phyloP scores from a whole-genome alignment of 208 protist species.

The Trypanosomatidae sp. region DNA sequence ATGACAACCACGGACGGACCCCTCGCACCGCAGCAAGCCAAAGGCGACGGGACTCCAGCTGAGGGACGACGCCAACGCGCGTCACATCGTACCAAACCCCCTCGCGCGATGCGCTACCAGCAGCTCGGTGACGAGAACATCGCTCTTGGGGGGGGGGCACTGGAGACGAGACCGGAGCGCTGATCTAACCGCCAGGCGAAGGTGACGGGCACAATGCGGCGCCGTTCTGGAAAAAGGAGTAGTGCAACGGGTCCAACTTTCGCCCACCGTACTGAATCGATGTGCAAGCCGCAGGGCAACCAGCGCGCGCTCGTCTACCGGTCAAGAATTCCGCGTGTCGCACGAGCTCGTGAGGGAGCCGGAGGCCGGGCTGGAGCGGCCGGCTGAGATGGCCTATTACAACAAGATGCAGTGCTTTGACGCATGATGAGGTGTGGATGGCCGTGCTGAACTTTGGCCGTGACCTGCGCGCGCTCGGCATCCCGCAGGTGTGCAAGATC shows the following conservation, averaged over 20 bases:
- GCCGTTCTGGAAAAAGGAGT: constrained; percentile 33
- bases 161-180: constrained; percentile 33
- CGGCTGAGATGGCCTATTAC: constrained; percentile 52
- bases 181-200: constrained; percentile 45
- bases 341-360: constrained; percentile 44
- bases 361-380: constrained; percentile 47
- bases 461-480: constrained; percentile 47
- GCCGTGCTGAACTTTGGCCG: constrained; percentile 48
- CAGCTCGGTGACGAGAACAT: constrained; percentile 24
- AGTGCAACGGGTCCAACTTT: constrained; percentile 53
- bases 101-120: constrained; percentile 27
- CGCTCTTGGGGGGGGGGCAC: constrained; percentile 9
- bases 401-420: constrained; percentile 51
- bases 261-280: constrained; percentile 42
- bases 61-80: constrained; percentile 41
- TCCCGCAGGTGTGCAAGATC: constrained; percentile 37
- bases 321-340: constrained; percentile 34
- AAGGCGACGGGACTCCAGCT: constrained; percentile 43
- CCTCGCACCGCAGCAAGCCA: constrained; percentile 28
- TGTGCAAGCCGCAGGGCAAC: constrained; percentile 27
- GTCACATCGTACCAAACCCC: constrained; percentile 30
- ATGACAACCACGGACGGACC: constrained; percentile 12
- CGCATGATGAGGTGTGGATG: constrained; percentile 60
- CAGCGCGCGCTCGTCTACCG: constrained; percentile 57
- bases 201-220: constrained; percentile 44